Base-by-base conservation (phyloP, 2,329 filamentous ascomycete species). In the Neofusicoccum cordaticola region DNA sequence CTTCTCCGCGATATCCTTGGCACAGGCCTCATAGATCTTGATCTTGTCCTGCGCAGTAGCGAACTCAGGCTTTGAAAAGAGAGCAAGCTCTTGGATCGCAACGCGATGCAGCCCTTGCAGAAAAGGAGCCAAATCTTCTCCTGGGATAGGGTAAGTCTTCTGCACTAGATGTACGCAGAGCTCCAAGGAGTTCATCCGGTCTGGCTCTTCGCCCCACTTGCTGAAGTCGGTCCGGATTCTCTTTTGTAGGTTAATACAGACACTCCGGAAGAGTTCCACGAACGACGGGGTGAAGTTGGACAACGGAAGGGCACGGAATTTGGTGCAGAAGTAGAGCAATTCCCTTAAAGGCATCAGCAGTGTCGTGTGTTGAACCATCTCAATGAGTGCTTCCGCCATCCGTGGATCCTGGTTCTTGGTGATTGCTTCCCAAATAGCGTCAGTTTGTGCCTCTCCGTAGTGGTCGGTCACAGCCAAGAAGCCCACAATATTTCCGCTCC, bases 351-450 rank as follows among this genome's bases (percentile, higher is more conserved):
- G 75, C 73, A 77, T 78, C 67, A 85, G 79, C 8, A 72, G 72
- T 60, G 83, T 77, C 8, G 85, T 82, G 42, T 75, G 75, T 15
- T 73, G 73, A 31, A 89, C 78, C 86, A 96, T 90, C 17, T 83
- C 82, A 53, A 93, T 82, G 27, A 96, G 85, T 34, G 93, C 93
- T 57, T 93, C 88, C 7, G 91, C 88, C n/a, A 94, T 88, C 64
- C 93, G 86, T 3, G 91, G 89, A 74, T 98, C 93, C 71, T 93
- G 92, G 66, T 90, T 93, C 27, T 88, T 87, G 5, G 86, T 89
- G 58, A 97, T 87, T 0, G 91, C 91, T 66, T 89, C 86, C 94
- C 94, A 98, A 67, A 97, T 86, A 15, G 86, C 84, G 72, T 97
- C 90, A 0, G 91, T 91, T 71, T 96, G 90, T 19, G 84, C 78